Evolutionary conservation across 441 rosid species (phyloP), one percentile per base, ranked within the genome.

Genomic region (Erodium chrysanthum): DNA sequence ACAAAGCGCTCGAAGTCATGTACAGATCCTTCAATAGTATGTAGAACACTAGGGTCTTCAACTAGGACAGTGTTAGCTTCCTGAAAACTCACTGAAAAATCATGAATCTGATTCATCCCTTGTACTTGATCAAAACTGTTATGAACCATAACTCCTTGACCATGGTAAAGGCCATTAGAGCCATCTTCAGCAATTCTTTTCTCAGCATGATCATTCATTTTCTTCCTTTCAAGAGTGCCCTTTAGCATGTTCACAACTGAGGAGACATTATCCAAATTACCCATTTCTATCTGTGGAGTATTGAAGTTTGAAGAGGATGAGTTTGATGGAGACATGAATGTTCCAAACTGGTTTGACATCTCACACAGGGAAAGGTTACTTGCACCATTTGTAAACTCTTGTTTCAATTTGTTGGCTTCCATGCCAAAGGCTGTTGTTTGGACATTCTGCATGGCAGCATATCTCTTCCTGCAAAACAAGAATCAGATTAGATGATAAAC

Each of bases 181-280:
- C 76, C 73, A 70, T 74, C 87, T 66, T 83, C 79, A 42, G 65
- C 64, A 46, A 72, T 66, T 65, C 77, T 84, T 67, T 73, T 79
- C 69, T 78, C 83, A 8, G 67, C 73, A 48, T 74, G 87, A 73
- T 71, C 82, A 14, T 74, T 73, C 12, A 82, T 80, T 77, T 78
- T 85, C 72, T 83, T 88, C 70, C 85, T 74, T 59, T 85, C 86
- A 22, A 88, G 73, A 0, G 89, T 84, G 37, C 85, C 89, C 84
- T 84, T 88, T 33, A 88, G 79, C 90, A 85, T 82, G 78, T 75
- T 84, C 22, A 88, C 90, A 71, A 88, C 84, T 42, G 86, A 84
- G 66, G 90, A 85, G 61, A 88, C 79, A 46, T 73, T 79, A 69
- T 83, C 93, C 14, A 62, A 65, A 61, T 72, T 77, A 20, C 75